phyloP scores from a whole-genome alignment of 164 flowering plant genomes.

The Sedum album region DNA sequence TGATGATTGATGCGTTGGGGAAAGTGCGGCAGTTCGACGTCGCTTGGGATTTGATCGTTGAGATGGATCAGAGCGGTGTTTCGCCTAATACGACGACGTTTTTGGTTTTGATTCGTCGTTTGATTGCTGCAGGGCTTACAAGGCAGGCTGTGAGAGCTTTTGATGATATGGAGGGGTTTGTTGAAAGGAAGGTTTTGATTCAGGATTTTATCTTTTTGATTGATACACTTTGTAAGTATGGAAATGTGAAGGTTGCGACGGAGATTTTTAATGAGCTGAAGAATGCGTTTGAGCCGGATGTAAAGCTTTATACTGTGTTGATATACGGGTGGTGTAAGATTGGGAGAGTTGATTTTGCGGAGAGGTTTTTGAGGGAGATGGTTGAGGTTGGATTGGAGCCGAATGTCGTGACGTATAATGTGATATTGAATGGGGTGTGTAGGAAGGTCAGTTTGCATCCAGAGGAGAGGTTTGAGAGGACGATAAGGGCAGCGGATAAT shows the following conservation, averaged over 20 bases:
- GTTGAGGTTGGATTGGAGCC: conserved; percentile 57
- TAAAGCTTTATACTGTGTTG: conserved; percentile 63
- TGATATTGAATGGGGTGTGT: conserved; percentile 82
- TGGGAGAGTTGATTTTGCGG: conserved; percentile 46
- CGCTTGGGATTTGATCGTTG: conserved; percentile 71
- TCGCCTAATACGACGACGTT: conserved; percentile 43
- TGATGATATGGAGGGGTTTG: conserved; percentile 61
- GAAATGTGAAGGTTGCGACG: conserved; percentile 59
- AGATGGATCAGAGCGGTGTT: conserved; percentile 41
- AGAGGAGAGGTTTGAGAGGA: conserved; percentile 57
- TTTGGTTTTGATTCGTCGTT: conserved; percentile 45
- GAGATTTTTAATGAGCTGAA: conserved; percentile 64
- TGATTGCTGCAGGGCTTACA: conserved; percentile 71
- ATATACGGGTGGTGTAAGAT: conserved; percentile 91
- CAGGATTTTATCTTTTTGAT: conserved; percentile 41
- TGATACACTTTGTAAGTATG: conserved; percentile 85
- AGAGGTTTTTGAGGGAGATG: conserved; percentile 72
- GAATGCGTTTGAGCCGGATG: conserved; percentile 21
- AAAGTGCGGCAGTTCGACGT: conserved; percentile 82
- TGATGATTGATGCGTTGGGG: conserved; percentile 63
- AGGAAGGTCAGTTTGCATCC: conserved; percentile 79
- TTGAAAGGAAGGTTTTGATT: conserved; percentile 9
- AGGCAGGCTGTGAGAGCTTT: conserved; percentile 78
- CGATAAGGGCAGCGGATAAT: conserved; percentile 53
- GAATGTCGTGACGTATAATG: conserved; percentile 80